Percentiles rank a stretch among this genome's conserved stretches.
These are phyloP conservation scores for Ceratobasidium sp. DNA, from an alignment of 1,284 basidiomycete species.

Conservation along the genomic window DNA sequence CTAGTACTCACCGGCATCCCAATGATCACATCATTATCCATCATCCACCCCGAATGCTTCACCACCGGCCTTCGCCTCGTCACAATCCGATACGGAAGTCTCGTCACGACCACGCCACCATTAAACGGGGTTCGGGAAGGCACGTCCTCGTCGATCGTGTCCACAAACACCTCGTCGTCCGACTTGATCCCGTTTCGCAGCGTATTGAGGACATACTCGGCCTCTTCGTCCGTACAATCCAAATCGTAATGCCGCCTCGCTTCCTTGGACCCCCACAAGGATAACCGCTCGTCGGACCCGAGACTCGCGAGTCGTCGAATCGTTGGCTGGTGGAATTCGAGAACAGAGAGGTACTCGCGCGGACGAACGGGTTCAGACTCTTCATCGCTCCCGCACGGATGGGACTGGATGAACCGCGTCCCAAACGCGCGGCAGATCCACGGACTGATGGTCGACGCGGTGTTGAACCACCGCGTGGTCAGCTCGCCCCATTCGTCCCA, in stretches of 20 bases:
- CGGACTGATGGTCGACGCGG: slow-evolving; percentile 16
- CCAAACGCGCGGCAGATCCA: slow-evolving; percentile 28
- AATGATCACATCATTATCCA: slow-evolving; percentile 26
- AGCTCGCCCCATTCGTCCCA: slow-evolving; percentile 27
- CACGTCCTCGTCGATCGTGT: slow-evolving; percentile 29
- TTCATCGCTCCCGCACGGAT: not conserved
- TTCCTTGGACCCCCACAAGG: slow-evolving; percentile 14
- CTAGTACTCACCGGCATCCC: slow-evolving; percentile 33
- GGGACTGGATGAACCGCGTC: slow-evolving; percentile 24
- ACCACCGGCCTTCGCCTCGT: slow-evolving; percentile 5
- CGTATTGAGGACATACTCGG: slow-evolving; percentile 63
- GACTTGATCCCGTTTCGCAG: not conserved
- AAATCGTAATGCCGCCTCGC: slow-evolving; percentile 19
- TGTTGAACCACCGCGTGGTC: slow-evolving; percentile 23
- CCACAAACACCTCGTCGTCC: slow-evolving; percentile 11
- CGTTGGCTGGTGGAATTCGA: slow-evolving; percentile 28
- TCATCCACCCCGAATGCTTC: slow-evolving; percentile 34
- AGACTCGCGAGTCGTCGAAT: slow-evolving; percentile 24
- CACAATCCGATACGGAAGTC: slow-evolving; percentile 28
- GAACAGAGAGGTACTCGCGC: slow-evolving; percentile 19
- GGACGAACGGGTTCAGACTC: not conserved
- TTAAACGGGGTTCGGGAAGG: slow-evolving; percentile 19
- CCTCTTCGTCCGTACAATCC: slow-evolving; percentile 55
- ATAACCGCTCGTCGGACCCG: not conserved
- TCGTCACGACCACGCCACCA: not conserved